Base-by-base conservation (phyloP, 495 filamentous ascomycete species). In the Aspergillus hancockii region DNA sequence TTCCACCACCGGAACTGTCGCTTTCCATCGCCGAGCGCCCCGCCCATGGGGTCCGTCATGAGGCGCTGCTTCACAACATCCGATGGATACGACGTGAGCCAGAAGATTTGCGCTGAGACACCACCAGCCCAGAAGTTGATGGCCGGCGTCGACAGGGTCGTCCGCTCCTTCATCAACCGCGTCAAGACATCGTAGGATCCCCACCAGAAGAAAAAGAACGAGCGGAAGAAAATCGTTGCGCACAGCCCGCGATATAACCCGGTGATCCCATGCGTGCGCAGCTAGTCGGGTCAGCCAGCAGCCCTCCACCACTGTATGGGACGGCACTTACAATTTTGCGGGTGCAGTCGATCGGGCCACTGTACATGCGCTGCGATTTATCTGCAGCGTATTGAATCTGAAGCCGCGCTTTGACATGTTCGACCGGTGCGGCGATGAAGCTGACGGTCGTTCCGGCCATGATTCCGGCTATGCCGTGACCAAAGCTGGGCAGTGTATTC, bases 161-260 rank as follows among this genome's bases (percentile, higher is more conserved):
- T 96, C 49, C 84, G 76, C 22, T 83, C 71, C 40, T 80, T 72
- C 67, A 98, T 76, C 57, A 81, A 69, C 19, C 85, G 78, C 16
- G 90, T 90, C 57, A 97, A 79, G 19, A 96, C 53, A 61, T 96
- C 93, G 74, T 98, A 98, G 36, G 85, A 87, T 12, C 88, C 88
- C 94, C 94, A 98, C 93, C 92, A 96, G 77, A 89, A 94, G 82
- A 96, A 96, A 81, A 98, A 98, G 73, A 92, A 95, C 6, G 87
- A 84, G 22, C 94, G 83, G 76, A 97, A 97, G 52, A 98, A 65
- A 31, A 97, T 78, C 0, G 94, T 98, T 1, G 94, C 90, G 30
- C 70, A 78, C 34, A 98, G 76, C 0, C 94, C 94, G 64, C 91
- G 91, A 74, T 91, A 97, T 0, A 97, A 69, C 16, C 93, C 93